Conservation (phyloP, 208 protist species). For the Acanthamoeba sp. region DNA sequence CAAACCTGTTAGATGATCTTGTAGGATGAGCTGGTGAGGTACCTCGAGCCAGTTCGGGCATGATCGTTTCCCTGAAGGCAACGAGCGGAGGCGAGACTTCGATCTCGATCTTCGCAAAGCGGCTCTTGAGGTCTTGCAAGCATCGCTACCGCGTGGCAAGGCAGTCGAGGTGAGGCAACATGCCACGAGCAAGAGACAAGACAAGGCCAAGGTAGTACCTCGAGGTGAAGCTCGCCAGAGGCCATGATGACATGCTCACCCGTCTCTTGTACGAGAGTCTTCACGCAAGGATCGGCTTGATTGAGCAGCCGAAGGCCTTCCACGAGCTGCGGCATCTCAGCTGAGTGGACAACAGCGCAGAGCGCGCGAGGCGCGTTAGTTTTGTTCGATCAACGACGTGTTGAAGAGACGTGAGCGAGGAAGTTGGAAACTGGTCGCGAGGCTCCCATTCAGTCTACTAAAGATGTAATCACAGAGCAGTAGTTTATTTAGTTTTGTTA, state of each 20-base stretch:
- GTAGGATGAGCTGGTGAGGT: conserved; percentile 49
- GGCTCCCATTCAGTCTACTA: conserved; percentile 50
- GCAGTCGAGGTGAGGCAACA: neutral
- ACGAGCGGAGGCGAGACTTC: conserved; percentile 88
- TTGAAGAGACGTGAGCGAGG: too few relatives aligned
- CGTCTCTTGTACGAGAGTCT: conserved; percentile 94
- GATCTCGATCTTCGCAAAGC: conserved; percentile 86
- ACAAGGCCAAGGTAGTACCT: too few relatives aligned
- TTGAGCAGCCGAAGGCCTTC: conserved; percentile 95
- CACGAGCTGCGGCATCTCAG: conserved; percentile 88
- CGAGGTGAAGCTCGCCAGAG: conserved; percentile 97
- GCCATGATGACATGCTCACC: conserved; percentile 97
- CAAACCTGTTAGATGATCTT: neutral
- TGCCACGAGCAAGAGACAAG: neutral
- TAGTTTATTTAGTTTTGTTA: conserved; percentile 8
- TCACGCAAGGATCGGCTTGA: conserved; percentile 96
- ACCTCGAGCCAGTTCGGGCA: conserved; percentile 77
- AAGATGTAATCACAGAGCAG: conserved; percentile 10
- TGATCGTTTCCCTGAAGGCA: conserved; percentile 91
- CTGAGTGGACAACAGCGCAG: neutral
- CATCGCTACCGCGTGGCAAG: conserved; percentile 87
- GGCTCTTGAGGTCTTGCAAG: conserved; percentile 93
- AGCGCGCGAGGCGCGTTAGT: too few relatives aligned
- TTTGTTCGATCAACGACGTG: too few relatives aligned
- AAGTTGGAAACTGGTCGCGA: too few relatives aligned